Base-by-base conservation (phyloP, 495 filamentous ascomycete genomes). In the Penicillium antarcticum region DNA sequence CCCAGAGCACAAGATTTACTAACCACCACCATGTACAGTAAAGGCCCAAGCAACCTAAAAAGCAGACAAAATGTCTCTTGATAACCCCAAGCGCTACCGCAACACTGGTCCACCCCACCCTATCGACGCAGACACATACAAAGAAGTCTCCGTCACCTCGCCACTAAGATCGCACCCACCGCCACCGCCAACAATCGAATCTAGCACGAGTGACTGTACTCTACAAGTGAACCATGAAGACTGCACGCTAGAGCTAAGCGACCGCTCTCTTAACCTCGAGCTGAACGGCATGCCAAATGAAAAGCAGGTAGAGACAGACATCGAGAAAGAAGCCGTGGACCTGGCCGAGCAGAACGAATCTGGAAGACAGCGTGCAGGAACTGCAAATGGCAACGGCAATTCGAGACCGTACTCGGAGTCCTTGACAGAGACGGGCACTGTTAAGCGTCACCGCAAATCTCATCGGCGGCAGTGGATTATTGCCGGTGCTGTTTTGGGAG, bases 401-500 rank as follows among this genome's bases (percentile, higher is more conserved):
- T 34, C 23, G 21, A 23, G 21, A 5, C 26, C 29, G 17, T 37
- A 49, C 18, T 34, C 26, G 4, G 29, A 49, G 1, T 49, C 47
- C 23, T 13, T 49, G 29, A 33, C 38, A 10, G 38, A 31, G 9
- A 49, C 47, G 9, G 38, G 38, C 4, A 49, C 47, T 10, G 47
- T 49, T 19, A 49, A 16, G 17, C 26, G 47, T 14, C 47, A 39
- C 5, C 21, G 21, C 4, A 49, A 9, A 32, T 35, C 37, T 33
- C 36, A 18, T 49, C 38, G 47, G 13, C 37, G 47, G 10, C 24
- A 49, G 29, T 49, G 47, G 47, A 35, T 49, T 26, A 42, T 49
- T n/a, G 9, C 31, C 9, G 29, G 47, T 19, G 40, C 47, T 3
- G 38, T 29, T 16, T 13, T 49, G 23, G 47, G 31, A 6, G 31